Base-by-base conservation (phyloP, 2,329 filamentous ascomycete species). In the Rhynchosporium secalis region DNA sequence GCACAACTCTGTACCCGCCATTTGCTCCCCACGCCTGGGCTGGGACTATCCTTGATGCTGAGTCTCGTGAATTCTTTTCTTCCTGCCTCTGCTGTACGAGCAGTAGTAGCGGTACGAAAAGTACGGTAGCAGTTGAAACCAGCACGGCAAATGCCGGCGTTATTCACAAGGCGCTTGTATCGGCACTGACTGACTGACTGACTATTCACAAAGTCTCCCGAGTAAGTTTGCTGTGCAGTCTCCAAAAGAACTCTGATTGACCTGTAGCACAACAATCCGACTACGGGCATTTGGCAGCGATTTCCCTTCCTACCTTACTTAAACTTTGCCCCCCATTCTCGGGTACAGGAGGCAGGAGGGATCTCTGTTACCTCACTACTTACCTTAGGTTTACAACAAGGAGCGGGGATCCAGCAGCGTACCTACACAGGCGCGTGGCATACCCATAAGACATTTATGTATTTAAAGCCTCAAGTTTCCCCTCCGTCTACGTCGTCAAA, bases 261-360 rank as follows among this genome's bases (percentile, higher is more conserved):
- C 63, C 51, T 60, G 63, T 65, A 61, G 63, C 58, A 57, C 58
- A 31, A 15, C 8, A 56, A 63, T 56, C 55, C 60, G 58, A 65
- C 56, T 33, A 13, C 58, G 54, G 54, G 49, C 41, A 43, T n/a
- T 36, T 54, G 45, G 41, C 52, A 43, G 47, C 48, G 31, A 54
- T 41, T 41, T 10, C 15, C 9, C 7, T 33, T 38, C 26, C 29
- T 40, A n/a, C 31, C 31, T 15, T 15, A 33, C 43, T 13, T n/a
- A 41, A 9, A 20, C 20, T 20, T 20, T 20, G 20, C 20, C 9
- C 48, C 43, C 4, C 40, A 15, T 33, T 26, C n/a, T 45, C 26
- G 26, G 20, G 40, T 3, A 10, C 26, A 13, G 13, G 12, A 31
- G 13, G 33, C 20, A 20, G 20, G 20, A 20, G 20, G 20, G 20